Evolutionary conservation across 345 rosid species (phyloP), one percentile per base, ranked within the genome.

Genomic region (Anastatica hierochuntica): DNA sequence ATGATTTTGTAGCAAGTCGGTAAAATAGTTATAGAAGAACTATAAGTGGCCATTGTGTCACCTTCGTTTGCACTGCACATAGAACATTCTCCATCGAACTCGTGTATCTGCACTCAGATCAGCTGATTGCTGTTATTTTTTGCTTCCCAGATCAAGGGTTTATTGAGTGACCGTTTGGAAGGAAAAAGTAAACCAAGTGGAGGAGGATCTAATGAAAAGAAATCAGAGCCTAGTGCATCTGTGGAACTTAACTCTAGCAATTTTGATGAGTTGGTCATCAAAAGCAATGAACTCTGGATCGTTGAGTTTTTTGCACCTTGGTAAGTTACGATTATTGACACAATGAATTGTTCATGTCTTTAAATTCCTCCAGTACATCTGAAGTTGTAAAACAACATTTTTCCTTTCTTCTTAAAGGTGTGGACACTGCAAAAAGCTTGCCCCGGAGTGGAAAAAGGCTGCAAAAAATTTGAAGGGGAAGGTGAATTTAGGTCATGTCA

Each of bases 371-470:
- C 10, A 3, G 43, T 23, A 35, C 14, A 21, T n/a, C 39, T 45
- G 44, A 66, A 33, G 42, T 7, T 66, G 44, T 37, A 33, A 51
- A 33, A 17, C 60, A 21, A 39, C 4, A 4, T 0, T 31, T 31
- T 16, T 37, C 1, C 5, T 33, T 14, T 37, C 29, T 60, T 39
- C 31, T 21, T 12, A 20, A 72, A 90, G 99, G 97, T 92, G 97
- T 64, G 97, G 99, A 49, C 97, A 92, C 76, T 92, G 99, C 72
- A 92, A 92, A 67, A 92, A 74, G 75, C 80, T 92, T 57, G 95
- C 97, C 41, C 99, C 95, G 4, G 99, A 94, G 74, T 94, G 99
- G 99, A 94, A 85, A 73, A 88, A 63, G 77, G 99, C 97, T 74
- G 83, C 97, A 17, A 76, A 68, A 40, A 83, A 79, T 79, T 78